Percentiles rank a stretch among this genome's conserved stretches.
These are phyloP conservation scores for Cryptococcus sp. DNA, from an alignment of 1,284 basidiomycete genomes.

Conservation along the genomic window DNA sequence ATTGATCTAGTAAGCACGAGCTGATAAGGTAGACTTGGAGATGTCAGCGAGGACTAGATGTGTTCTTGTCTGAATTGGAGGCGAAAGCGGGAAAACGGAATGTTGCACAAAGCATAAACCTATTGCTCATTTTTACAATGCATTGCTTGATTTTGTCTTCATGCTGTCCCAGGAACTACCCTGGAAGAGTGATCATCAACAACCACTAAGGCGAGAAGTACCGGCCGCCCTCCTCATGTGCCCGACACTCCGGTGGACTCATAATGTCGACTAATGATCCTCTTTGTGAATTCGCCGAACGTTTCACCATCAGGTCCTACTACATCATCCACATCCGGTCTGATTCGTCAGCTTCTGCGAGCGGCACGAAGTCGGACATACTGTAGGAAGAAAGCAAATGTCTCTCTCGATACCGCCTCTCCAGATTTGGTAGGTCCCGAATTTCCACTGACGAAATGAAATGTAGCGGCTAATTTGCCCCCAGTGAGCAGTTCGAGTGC, in stretches of 20 bases:
- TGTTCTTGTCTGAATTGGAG: neutral
- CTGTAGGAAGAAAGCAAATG: slow-evolving; percentile 83
- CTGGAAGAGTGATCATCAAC: too few species aligned
- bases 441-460: slow-evolving; percentile 71
- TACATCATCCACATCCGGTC: slow-evolving; percentile 69
- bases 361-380: slow-evolving; percentile 15
- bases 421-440: slow-evolving; percentile 5
- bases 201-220: too few species aligned
- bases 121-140: too few species aligned
- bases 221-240: too few species aligned
- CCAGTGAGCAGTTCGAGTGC: slow-evolving; percentile 80
- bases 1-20: neutral
- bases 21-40: slow-evolving; percentile 26
- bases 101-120: too few species aligned
- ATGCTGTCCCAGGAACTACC: too few species aligned
- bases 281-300: slow-evolving; percentile 83
- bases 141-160: too few species aligned
- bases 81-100: neutral
- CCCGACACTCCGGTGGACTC: slow-evolving; percentile 6
- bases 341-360: slow-evolving; percentile 4
- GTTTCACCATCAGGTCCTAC: slow-evolving; percentile 62
- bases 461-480: slow-evolving; percentile 67
- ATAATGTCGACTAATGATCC: slow-evolving; percentile 76
- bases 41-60: slow-evolving; percentile 39
- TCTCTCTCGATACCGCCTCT: slow-evolving; percentile 65